Conservation (phyloP, 208 protist species). For the Porcisia deanei region DNA sequence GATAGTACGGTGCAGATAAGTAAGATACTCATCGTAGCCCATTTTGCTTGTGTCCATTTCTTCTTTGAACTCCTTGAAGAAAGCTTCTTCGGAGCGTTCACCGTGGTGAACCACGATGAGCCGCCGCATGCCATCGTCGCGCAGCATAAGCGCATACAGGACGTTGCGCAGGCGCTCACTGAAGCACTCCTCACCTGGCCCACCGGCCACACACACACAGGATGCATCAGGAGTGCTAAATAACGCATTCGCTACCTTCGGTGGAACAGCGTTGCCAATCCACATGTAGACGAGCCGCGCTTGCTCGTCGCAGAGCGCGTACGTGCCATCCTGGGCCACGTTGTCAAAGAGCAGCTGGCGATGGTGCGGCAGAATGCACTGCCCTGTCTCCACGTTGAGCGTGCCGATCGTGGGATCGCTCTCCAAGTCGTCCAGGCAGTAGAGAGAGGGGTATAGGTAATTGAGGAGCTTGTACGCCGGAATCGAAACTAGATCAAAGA, state of each 20-base stretch:
- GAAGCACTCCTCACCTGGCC: slow-evolving; percentile 60
- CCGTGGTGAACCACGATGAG: slow-evolving; percentile 82
- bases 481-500: slow-evolving; percentile 77
- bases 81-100: slow-evolving; percentile 73
- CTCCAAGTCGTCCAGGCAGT: slow-evolving; percentile 61
- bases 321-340: slow-evolving; percentile 70
- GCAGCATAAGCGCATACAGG: slow-evolving; percentile 63
- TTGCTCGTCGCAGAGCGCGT: slow-evolving; percentile 87
- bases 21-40: slow-evolving; percentile 77
- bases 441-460: slow-evolving; percentile 89
- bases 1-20: slow-evolving; percentile 68
- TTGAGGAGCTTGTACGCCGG: slow-evolving; percentile 63
- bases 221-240: slow-evolving; percentile 60
- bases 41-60: slow-evolving; percentile 45
- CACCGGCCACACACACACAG: slow-evolving; percentile 48
- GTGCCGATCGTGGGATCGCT: slow-evolving; percentile 41
- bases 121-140: slow-evolving; percentile 77
- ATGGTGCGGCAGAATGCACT: slow-evolving; percentile 66
- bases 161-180: slow-evolving; percentile 71
- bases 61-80: slow-evolving; percentile 83
- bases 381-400: slow-evolving; percentile 47
- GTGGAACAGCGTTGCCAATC: slow-evolving; percentile 65
- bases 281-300: slow-evolving; percentile 84
- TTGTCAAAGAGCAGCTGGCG: slow-evolving; percentile 73
- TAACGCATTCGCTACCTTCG: slow-evolving; percentile 51